Evolutionary conservation across 495 filamentous ascomycete species (phyloP), one percentile per base, ranked within the genome.

Genomic region (Aspergillus hancockii): DNA sequence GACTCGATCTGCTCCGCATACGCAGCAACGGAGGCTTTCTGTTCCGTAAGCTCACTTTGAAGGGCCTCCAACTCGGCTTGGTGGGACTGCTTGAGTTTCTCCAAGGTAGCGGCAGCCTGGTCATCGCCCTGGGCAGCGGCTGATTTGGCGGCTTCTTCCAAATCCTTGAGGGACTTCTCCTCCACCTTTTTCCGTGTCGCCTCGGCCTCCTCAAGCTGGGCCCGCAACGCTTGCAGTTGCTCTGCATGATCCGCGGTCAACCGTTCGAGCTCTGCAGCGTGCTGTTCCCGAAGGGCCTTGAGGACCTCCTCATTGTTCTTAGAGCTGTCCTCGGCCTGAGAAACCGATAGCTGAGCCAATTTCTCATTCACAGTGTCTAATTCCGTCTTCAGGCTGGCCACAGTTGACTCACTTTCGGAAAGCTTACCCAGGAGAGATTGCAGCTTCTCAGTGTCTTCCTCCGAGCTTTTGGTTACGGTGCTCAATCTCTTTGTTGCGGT

Each of bases 371-470:
- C 68, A 0, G 67, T 34, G 5, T 79, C 73, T 32, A 81, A 57
- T 49, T 81, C 75, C 3, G 70, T 46, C 60, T 74, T 72, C 19
- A 81, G 67, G 51, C 53, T 75, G 30, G 67, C 60, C 19, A 79
- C 67, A 3, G 70, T 78, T 38, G 70, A 68, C 41, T 81, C 75
- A 32, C 75, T 81, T 49, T 79, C 76, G 3, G 72, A 62, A 18
- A 81, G 70, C 65, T 81, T 72, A 22, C 52, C 62, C 54, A 78
- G 73, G 22, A 81, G 71, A 23, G 72, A 54, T 28, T 74, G 72
- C 25, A 81, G 38, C 61, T 79, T 78, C 52, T 73, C 72, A 1
- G 67, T 46, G 28, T 74, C 68, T 16, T 68, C 72, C n/a, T 66
- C 66, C 22, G 69, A 54, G 51, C 55, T 59, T 25, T 71, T 67